Conservation (phyloP, 2,329 filamentous ascomycete genomes). For the Penicillium freii region DNA sequence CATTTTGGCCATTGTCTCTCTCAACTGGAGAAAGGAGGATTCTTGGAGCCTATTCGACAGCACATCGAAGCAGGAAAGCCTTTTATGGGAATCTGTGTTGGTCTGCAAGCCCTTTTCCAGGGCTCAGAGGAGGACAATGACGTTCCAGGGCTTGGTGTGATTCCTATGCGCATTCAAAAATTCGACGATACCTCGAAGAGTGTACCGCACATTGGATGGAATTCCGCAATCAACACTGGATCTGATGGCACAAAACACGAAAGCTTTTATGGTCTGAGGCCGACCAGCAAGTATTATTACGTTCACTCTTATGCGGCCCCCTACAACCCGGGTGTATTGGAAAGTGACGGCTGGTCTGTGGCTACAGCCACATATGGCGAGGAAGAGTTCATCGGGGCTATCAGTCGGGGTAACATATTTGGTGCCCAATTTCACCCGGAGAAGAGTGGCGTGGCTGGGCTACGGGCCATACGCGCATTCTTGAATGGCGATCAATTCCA, state of each 20-base stretch:
- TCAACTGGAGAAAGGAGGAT: constrained; percentile 78
- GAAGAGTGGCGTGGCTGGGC: constrained; percentile 87
- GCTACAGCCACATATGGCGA: constrained; percentile 83
- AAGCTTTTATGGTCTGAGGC: constrained; percentile 73
- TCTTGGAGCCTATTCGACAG: constrained; percentile 73
- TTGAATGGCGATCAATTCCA: constrained; percentile 66
- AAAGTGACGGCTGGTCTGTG: constrained; percentile 84
- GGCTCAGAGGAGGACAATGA: constrained; percentile 75
- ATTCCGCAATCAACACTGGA: constrained; percentile 66
- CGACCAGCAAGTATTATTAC: constrained; percentile 95
- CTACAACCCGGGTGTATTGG: constrained; percentile 70
- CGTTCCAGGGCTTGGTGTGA: constrained; percentile 71
- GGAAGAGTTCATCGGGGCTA: constrained; percentile 87
- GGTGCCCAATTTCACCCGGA: constrained; percentile 97
- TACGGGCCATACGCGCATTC: constrained; percentile 82
- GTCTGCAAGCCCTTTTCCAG: constrained; percentile 84
- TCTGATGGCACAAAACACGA: constrained; percentile 44
- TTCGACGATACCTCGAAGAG: constrained; percentile 79
- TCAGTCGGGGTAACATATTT: constrained; percentile 80
- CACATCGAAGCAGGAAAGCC: constrained; percentile 91
- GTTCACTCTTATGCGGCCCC: constrained; percentile 90
- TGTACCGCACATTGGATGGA: constrained; percentile 99
- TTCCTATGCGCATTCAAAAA: constrained; percentile 67
- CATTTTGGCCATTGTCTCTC: constrained; percentile 95
- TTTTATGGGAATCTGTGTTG: constrained; percentile 97